A percentile compares a stretch with the other conserved stretches of the same genome.
Evolutionary conservation across 805 yeast species (phyloP).

Genomic region (Blastobotrys peoriensis): DNA sequence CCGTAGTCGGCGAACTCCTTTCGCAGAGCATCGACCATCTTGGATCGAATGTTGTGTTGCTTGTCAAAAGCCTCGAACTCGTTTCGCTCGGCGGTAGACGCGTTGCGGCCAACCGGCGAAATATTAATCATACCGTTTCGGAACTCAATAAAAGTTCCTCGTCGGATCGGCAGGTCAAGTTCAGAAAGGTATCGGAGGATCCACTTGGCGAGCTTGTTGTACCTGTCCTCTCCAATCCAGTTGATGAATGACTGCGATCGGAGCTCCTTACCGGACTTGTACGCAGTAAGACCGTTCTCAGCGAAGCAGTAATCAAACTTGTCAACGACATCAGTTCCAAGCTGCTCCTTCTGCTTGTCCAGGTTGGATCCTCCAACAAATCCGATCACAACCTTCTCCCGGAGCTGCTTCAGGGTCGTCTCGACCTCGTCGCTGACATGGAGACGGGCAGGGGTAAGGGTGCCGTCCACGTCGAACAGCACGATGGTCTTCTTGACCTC

Average conservation of each 20-base stretch:
- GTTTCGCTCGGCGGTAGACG: slow-evolving; percentile 87
- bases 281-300: slow-evolving; percentile 98
- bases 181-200: slow-evolving; percentile 78
- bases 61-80: slow-evolving; percentile 85
- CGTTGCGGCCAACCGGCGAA: slow-evolving; percentile 98
- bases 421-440: slow-evolving; percentile 59
- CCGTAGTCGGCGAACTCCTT: slow-evolving; percentile 76
- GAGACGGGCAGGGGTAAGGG: slow-evolving; percentile 95
- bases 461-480: slow-evolving; percentile 97
- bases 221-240: slow-evolving; percentile 94
- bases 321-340: slow-evolving; percentile 67
- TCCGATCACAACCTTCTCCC: slow-evolving; percentile 91
- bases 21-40: slow-evolving; percentile 78
- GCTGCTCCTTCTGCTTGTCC: slow-evolving; percentile 91
- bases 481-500: slow-evolving; percentile 71
- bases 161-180: slow-evolving; percentile 88
- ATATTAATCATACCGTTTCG: slow-evolving; percentile 99
- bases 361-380: slow-evolving; percentile 98
- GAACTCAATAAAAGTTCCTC: slow-evolving; percentile 98
- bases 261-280: slow-evolving; percentile 79
- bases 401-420: slow-evolving; percentile 60
- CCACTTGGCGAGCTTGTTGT: slow-evolving; percentile 82
- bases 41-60: slow-evolving; percentile 72
- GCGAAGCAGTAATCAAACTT: slow-evolving; percentile 94
- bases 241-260: slow-evolving; percentile 90